A percentile compares a stretch with the other conserved stretches of the same genome.
These are phyloP conservation scores for Sarocladiaceae sp. DNA, from an alignment of 2,329 filamentous ascomycete genomes.

Conservation along the genomic window DNA sequence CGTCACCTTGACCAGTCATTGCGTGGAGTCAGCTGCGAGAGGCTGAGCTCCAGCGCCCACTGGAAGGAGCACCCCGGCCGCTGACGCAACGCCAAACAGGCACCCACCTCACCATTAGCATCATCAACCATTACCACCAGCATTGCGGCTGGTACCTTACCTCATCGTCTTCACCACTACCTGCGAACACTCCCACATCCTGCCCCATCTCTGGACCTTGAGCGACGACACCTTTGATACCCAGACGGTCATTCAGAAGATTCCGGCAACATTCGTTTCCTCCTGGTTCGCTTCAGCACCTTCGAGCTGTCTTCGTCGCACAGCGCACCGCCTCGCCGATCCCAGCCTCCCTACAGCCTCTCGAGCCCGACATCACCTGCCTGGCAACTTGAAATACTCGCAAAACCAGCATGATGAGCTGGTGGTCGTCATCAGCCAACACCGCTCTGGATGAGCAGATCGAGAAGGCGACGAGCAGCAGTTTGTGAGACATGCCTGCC, in stretches of 20 bases:
- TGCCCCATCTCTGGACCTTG: no score
- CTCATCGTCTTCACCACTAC: conserved; percentile 1
- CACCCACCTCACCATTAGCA: not conserved
- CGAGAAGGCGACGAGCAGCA: conserved; percentile 90
- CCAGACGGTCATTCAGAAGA: no score
- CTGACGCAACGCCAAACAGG: conserved; percentile 9
- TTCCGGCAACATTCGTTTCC: not conserved
- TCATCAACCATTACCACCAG: not conserved
- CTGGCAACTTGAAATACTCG: no score
- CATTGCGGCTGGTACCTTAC: not conserved
- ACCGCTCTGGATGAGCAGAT: conserved; percentile 95
- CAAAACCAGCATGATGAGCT: conserved; percentile 67
- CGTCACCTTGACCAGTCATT: not conserved
- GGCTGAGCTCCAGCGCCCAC: not conserved
- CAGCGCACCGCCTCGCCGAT: not conserved
- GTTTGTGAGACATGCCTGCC: conserved; percentile 55
- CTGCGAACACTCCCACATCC: not conserved
- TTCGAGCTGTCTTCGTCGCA: not conserved
- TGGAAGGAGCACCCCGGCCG: not conserved
- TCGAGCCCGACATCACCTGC: not conserved
- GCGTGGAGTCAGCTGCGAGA: conserved; percentile 7
- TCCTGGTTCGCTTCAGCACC: not conserved
- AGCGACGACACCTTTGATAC: no score
- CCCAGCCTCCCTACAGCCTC: not conserved
- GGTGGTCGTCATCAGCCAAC: conserved; percentile 91